Percentiles rank a stretch among this genome's conserved stretches.
phyloP scores from a whole-genome alignment of 768 basidiomycete species.

The Leccinellum rugosiceps region DNA sequence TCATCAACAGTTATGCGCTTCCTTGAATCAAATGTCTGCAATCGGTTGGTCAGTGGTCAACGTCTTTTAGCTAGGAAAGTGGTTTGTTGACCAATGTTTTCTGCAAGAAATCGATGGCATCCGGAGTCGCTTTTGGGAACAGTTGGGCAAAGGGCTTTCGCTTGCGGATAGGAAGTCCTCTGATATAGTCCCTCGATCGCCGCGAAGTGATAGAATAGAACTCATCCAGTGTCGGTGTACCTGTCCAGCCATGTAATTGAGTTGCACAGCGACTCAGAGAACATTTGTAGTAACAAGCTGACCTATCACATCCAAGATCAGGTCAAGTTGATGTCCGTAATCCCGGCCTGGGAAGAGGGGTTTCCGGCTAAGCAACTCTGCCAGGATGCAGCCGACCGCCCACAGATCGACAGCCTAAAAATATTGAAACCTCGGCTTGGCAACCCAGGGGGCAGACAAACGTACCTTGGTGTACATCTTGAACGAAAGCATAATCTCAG shows the following conservation, averaged over 20 bases:
- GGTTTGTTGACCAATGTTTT: constrained; percentile 56
- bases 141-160: constrained; percentile 63
- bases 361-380: constrained; percentile 77
- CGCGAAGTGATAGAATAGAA: constrained; percentile 87
- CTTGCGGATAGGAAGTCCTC: constrained; percentile 81
- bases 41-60: neutral
- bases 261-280: constrained; percentile 13
- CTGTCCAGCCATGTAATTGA: constrained; percentile 32
- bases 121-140: constrained; percentile 73
- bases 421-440: constrained; percentile 4
- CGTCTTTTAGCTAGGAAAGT: constrained; percentile 26
- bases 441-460: neutral
- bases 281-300: neutral
- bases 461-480: constrained; percentile 78
- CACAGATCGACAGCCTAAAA: constrained; percentile 66
- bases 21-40: constrained; percentile 81
- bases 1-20: constrained; percentile 81
- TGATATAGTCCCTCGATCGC: constrained; percentile 84
- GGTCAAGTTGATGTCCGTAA: constrained; percentile 83
- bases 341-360: constrained; percentile 87
- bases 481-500: constrained; percentile 94
- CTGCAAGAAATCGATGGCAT: constrained; percentile 69
- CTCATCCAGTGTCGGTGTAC: constrained; percentile 85
- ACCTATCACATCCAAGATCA: constrained; percentile 88
- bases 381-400: constrained; percentile 74